Percentiles rank a stretch among this genome's conserved stretches.
These are phyloP conservation scores for Solanum lycopersicoides DNA, from an alignment of 257 asterid species.

Conservation along the genomic window DNA sequence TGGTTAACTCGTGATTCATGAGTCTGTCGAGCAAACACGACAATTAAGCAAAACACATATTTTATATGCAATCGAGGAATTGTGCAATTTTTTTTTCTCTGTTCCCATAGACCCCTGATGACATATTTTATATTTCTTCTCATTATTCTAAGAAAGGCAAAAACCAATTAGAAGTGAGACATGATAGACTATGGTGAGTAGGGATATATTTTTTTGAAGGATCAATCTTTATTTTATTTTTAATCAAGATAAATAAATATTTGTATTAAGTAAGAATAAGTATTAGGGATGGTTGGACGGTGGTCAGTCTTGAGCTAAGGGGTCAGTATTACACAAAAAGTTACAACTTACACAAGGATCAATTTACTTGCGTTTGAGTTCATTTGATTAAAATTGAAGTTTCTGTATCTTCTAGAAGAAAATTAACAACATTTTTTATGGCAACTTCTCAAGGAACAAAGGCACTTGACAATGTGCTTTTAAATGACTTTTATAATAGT, in stretches of 20 bases:
- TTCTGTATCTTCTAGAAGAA: neutral
- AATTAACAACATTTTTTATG: neutral
- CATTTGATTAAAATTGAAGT: neutral
- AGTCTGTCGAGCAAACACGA: neutral
- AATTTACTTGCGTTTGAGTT: neutral
- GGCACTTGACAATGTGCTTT: neutral
- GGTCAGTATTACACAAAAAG: neutral
- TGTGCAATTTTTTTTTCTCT: neutral
- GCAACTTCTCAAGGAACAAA: neutral
- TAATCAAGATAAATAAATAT: neutral
- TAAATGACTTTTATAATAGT: neutral
- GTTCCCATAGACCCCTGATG: neutral
- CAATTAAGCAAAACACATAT: neutral
- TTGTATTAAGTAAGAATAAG: neutral
- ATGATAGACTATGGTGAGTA: neutral
- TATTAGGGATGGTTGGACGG: neutral
- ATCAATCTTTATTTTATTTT: neutral
- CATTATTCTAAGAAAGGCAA: neutral
- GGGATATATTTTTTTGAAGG: neutral
- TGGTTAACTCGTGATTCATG: neutral
- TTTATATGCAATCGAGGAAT: neutral
- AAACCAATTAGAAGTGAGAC: neutral
- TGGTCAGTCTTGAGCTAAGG: neutral
- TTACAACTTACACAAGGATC: neutral
- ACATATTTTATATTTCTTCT: neutral